Conservation (phyloP, 2,329 filamentous ascomycete species). For the Penicillium polonicum region DNA sequence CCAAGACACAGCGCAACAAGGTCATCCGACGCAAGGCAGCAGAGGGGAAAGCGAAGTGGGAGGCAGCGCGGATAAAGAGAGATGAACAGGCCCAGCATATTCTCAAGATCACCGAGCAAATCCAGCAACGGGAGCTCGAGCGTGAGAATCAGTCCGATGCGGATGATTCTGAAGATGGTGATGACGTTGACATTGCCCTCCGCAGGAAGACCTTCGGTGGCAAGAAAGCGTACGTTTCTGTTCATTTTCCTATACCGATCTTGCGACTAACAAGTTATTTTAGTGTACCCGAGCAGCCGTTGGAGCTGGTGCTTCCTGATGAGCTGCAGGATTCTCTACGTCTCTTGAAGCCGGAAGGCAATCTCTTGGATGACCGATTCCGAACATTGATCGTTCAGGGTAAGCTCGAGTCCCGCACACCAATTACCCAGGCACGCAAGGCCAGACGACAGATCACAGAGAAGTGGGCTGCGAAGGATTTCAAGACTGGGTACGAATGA, state of each 20-base stretch:
- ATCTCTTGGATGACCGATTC: conserved; percentile 87
- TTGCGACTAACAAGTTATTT: conserved; percentile 20
- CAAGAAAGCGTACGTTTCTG: conserved; percentile 50
- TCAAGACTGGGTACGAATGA: conserved; percentile 50
- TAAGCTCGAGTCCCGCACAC: conserved; percentile 79
- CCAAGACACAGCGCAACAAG: conserved; percentile 80
- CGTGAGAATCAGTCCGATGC: conserved; percentile 38
- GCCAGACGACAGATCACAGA: conserved; percentile 78
- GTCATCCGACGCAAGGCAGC: conserved; percentile 85
- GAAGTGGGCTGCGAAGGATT: conserved; percentile 99
- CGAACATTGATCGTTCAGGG: conserved; percentile 83
- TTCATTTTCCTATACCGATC: not conserved
- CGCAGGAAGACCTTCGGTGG: conserved; percentile 71
- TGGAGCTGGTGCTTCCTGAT: conserved; percentile 79
- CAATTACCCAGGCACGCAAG: conserved; percentile 78
- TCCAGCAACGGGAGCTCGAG: conserved; percentile 52
- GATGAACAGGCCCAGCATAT: conserved; percentile 70
- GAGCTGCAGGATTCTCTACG: conserved; percentile 79
- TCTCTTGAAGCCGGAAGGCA: conserved; percentile 90
- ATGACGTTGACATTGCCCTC: conserved; percentile 64
- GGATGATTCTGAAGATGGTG: conserved; percentile 51
- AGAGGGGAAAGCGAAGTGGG: conserved; percentile 72
- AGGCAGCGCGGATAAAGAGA: conserved; percentile 70
- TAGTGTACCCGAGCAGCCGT: conserved; percentile 65
- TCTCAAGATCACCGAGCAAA: conserved; percentile 62